Conservation (phyloP, 768 basidiomycete species). For the Crepidotus variabilis region DNA sequence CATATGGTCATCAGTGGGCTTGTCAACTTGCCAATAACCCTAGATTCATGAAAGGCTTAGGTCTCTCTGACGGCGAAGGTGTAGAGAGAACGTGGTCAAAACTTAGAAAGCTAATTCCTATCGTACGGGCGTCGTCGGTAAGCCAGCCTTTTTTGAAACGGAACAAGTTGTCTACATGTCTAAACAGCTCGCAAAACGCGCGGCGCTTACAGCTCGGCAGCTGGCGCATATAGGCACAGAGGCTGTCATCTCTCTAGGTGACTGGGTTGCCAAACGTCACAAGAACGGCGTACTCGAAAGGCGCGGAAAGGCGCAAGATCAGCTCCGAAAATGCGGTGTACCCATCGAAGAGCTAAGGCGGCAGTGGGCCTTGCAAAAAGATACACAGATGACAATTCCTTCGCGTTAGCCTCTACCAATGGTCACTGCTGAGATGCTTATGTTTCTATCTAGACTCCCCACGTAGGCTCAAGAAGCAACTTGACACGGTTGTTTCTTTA, state of each 20-base stretch:
- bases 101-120: constrained; percentile 33
- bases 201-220: constrained; percentile 33
- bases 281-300: constrained; percentile 13
- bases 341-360: constrained; percentile 14
- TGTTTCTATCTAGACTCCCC: constrained; percentile 20
- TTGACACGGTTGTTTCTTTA: constrained; percentile 23
- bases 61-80: constrained; percentile 32
- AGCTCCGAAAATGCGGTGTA: constrained; percentile 16
- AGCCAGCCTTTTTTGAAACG: constrained; percentile 3
- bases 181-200: constrained; percentile 16
- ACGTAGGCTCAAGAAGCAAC: constrained; percentile 23
- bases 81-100: constrained; percentile 28
- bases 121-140: constrained; percentile 29
- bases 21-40: too few species aligned
- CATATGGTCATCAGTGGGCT: constrained; percentile 15
- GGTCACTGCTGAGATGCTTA: not conserved
- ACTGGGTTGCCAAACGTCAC: constrained; percentile 23
- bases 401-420: constrained; percentile 14
- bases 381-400: constrained; percentile 23
- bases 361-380: constrained; percentile 31
- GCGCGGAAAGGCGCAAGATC: constrained; percentile 5
- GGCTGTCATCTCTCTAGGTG: constrained; percentile 24
- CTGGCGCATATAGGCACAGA: constrained; percentile 20
- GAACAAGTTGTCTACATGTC: not conserved
- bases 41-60: constrained; percentile 23